Conservation (phyloP, 306 rosid species). For the Hippophae tibetana region DNA sequence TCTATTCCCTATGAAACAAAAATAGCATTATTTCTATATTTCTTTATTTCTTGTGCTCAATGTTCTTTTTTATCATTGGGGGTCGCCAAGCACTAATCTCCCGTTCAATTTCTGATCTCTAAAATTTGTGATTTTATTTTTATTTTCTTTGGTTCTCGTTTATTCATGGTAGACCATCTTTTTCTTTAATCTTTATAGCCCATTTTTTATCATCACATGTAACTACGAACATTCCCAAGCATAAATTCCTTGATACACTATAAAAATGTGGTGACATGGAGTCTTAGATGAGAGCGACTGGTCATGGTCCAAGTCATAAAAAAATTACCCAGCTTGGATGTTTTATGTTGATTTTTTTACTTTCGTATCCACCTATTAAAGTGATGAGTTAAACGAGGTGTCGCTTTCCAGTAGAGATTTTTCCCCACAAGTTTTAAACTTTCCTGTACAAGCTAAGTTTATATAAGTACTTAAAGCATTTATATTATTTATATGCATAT, state of each 20-base stretch:
- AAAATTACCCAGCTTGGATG: slow-evolving; percentile 27
- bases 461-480: slow-evolving; percentile 11
- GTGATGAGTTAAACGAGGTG: slow-evolving; percentile 41
- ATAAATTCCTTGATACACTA: slow-evolving; percentile 37
- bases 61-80: slow-evolving; percentile 45
- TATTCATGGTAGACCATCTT: slow-evolving; percentile 21
- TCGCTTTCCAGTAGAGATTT: slow-evolving; percentile 50
- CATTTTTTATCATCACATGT: slow-evolving; percentile 34
- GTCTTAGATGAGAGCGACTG: slow-evolving; percentile 46
- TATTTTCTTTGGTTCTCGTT: slow-evolving; percentile 5
- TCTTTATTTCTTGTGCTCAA: slow-evolving; percentile 44
- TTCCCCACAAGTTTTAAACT: slow-evolving; percentile 7
- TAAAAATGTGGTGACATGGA: slow-evolving; percentile 39
- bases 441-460: slow-evolving; percentile 42
- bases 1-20: slow-evolving; percentile 66
- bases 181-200: slow-evolving; percentile 16
- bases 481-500: no score
- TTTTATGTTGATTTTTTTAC: slow-evolving; percentile 33
- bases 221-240: slow-evolving; percentile 64
- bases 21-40: slow-evolving; percentile 38
- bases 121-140: slow-evolving; percentile 7
- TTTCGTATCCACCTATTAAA: slow-evolving; percentile 49
- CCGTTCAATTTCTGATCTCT: slow-evolving; percentile 12
- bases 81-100: slow-evolving; percentile 23
- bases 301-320: slow-evolving; percentile 54